These are phyloP conservation scores for Auxenochlorella pyrenoidosa DNA, from an alignment of 139 green algal species.

Conservation along the genomic window DNA sequence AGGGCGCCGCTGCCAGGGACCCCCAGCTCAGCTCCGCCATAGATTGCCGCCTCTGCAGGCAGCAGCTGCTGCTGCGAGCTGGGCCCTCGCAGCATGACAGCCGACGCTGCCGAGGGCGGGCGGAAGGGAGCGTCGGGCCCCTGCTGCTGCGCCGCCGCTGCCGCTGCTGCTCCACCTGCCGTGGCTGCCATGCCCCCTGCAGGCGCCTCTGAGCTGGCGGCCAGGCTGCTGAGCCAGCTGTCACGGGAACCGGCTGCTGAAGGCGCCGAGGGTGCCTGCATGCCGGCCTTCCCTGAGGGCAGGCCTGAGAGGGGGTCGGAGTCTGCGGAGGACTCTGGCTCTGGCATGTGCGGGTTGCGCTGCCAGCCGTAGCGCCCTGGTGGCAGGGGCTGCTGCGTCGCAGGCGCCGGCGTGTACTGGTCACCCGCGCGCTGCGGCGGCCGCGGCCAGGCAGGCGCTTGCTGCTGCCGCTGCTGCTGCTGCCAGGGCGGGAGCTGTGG, in stretches of 20 bases:
- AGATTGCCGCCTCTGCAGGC: background rate
- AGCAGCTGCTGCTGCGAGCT: conserved; percentile 12
- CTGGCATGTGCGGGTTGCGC: background rate
- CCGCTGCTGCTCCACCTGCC: no score
- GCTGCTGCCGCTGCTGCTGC: background rate
- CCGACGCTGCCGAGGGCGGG: conserved; percentile 13
- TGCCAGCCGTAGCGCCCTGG: conserved; percentile 13
- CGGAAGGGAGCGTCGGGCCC: background rate
- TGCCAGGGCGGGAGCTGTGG: background rate
- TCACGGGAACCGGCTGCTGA: background rate
- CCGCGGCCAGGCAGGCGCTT: background rate
- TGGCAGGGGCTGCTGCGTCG: conserved; percentile 5
- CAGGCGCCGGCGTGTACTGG: background rate
- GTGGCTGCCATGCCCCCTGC: no score
- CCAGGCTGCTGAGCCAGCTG: background rate
- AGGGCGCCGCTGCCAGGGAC: background rate
- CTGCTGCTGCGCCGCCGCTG: background rate
- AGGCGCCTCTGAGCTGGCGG: no score
- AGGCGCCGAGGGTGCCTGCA: background rate
- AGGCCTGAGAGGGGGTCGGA: background rate
- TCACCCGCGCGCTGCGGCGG: background rate
- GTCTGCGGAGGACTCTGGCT: background rate
- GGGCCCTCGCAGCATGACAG: background rate
- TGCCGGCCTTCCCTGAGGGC: background rate
- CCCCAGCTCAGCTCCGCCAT: background rate